Percentiles rank a stretch among this genome's conserved stretches.
These are phyloP conservation scores for Populus trichocarpa DNA, from an alignment of 441 rosid species.

Conservation along the genomic window DNA sequence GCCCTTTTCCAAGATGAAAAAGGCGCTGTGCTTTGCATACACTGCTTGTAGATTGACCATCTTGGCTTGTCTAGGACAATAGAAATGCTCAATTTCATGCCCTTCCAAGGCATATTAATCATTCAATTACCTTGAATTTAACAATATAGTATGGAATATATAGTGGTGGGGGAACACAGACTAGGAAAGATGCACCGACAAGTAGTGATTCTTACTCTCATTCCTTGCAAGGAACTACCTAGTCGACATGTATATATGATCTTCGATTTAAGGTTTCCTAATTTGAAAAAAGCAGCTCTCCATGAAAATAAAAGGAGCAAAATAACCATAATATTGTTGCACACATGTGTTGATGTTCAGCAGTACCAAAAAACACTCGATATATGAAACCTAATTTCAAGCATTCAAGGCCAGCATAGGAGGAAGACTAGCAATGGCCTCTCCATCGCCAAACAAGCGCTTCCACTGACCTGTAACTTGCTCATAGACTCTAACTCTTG, in stretches of 20 bases:
- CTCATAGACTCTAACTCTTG: conserved; percentile 26
- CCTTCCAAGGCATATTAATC: background rate
- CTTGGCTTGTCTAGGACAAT: background rate
- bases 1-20: too few relatives aligned
- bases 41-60: background rate
- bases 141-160: background rate
- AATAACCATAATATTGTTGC: background rate
- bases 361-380: background rate
- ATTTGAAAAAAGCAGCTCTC: background rate
- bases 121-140: background rate
- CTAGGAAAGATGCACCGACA: too few relatives aligned
- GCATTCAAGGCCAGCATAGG: conserved; percentile 20
- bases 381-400: background rate
- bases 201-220: too few relatives aligned
- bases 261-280: background rate
- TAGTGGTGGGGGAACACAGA: too few relatives aligned
- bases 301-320: background rate
- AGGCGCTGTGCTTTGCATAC: too few relatives aligned
- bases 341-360: background rate
- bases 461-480: conserved; percentile 34
- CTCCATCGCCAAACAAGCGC: conserved; percentile 35
- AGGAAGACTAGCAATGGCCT: conserved; percentile 32
- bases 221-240: too few relatives aligned
- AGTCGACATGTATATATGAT: too few relatives aligned
- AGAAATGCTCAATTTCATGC: background rate